These are phyloP conservation scores for Fusarium concolor DNA, from an alignment of 2,329 filamentous ascomycete species.

Conservation along the genomic window DNA sequence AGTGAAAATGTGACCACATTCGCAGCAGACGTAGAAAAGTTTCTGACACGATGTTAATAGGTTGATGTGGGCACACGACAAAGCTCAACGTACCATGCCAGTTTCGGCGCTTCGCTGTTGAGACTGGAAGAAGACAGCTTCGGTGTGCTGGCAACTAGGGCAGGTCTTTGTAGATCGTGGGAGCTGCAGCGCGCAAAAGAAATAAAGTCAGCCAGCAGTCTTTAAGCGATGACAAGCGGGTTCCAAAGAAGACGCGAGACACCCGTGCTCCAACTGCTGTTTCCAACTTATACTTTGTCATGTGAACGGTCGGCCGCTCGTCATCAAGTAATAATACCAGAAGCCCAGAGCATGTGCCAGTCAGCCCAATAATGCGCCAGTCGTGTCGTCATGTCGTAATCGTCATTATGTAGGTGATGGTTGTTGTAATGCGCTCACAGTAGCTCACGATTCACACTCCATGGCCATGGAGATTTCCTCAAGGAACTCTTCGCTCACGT, in stretches of 20 bases:
- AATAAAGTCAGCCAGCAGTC: slow-evolving; percentile 58
- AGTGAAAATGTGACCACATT: slow-evolving; percentile 88
- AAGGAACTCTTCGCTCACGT: slow-evolving; percentile 40
- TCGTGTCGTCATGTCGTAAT: slow-evolving; percentile 30
- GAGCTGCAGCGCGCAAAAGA: slow-evolving; percentile 71
- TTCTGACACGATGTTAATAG: slow-evolving; percentile 65
- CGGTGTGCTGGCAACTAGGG: slow-evolving; percentile 84
- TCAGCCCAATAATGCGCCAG: slow-evolving; percentile 18
- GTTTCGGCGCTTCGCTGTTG: slow-evolving; percentile 97
- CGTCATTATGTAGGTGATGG: slow-evolving; percentile 7
- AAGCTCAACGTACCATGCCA: slow-evolving; percentile 82
- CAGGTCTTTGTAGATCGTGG: slow-evolving; percentile 89
- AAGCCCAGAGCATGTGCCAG: slow-evolving; percentile 46
- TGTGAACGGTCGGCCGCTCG: slow-evolving; percentile 29
- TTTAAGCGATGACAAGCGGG: slow-evolving; percentile 46
- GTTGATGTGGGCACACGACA: neutral
- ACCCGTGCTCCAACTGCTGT: slow-evolving; percentile 43
- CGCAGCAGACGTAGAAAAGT: slow-evolving; percentile 94
- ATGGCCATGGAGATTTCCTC: slow-evolving; percentile 42
- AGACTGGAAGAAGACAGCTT: slow-evolving; percentile 98
- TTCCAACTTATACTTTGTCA: slow-evolving; percentile 36
- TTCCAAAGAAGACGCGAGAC: slow-evolving; percentile 45
- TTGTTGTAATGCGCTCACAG: neutral
- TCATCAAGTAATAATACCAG: slow-evolving; percentile 18
- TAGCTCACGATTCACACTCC: slow-evolving; percentile 34